Evolutionary conservation across 2,329 filamentous ascomycete species (phyloP).

Genomic region (Ophiosphaerella korrae): DNA sequence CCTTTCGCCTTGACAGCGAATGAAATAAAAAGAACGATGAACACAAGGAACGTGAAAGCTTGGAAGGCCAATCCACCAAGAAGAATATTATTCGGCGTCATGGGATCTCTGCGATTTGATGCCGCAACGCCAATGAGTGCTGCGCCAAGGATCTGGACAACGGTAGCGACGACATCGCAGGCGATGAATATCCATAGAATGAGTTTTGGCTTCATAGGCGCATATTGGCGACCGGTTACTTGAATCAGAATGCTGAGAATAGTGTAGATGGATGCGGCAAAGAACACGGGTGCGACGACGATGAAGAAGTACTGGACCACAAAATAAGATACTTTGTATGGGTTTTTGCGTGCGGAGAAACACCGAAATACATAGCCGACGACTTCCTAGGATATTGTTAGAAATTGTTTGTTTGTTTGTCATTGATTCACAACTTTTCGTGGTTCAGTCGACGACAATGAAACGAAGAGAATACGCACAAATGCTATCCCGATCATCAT

Average conservation of each 20-base stretch:
- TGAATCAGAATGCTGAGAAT: conserved; percentile 58
- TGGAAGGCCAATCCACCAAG: conserved; percentile 62
- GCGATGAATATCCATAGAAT: conserved; percentile 62
- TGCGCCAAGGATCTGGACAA: conserved; percentile 61
- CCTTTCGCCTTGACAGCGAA: conserved; percentile 50
- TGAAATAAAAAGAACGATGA: conserved; percentile 51
- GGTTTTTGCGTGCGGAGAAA: conserved; percentile 51
- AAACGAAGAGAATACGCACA: conserved; percentile 14
- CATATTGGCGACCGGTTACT: conserved; percentile 50
- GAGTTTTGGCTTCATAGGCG: conserved; percentile 53
- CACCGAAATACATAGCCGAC: conserved; percentile 54
- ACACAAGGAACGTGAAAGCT: conserved; percentile 57
- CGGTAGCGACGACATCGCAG: conserved; percentile 59
- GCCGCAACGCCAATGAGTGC: conserved; percentile 59
- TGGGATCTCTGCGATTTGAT: conserved; percentile 57
- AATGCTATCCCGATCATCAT: conserved; percentile 49
- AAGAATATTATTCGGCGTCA: conserved; percentile 60
- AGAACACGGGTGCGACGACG: conserved; percentile 63
- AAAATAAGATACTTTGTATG: conserved; percentile 61
- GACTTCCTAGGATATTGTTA: conserved; percentile 40
- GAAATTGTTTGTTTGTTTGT: too few relatives aligned
- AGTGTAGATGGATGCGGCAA: conserved; percentile 63
- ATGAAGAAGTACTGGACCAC: conserved; percentile 67
- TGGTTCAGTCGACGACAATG: neutral
- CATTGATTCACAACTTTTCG: neutral